Conservation (phyloP, 169 alveolate genomes). For the Nephromyces sp. region DNA sequence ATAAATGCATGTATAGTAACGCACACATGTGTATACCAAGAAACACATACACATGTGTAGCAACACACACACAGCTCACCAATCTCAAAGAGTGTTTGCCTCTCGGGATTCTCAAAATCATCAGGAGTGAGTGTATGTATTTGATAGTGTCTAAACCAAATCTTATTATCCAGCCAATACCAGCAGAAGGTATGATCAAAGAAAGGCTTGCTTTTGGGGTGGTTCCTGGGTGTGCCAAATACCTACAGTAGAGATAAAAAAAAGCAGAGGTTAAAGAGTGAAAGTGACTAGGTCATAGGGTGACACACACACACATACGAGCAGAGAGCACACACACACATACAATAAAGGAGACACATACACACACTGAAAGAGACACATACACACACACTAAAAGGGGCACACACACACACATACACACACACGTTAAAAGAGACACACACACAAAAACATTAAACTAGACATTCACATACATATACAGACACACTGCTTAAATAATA, state of each 20-base stretch:
- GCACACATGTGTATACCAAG: neutral
- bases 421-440: too few relatives aligned
- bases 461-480: too few relatives aligned
- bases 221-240: slow-evolving; percentile 85
- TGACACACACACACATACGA: too few relatives aligned
- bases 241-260: too few relatives aligned
- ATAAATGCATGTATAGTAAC: neutral
- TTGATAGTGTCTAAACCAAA: slow-evolving; percentile 81
- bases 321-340: too few relatives aligned
- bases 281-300: too few relatives aligned
- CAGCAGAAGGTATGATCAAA: slow-evolving; percentile 83
- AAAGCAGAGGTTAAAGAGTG: too few relatives aligned
- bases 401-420: too few relatives aligned
- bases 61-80: slow-evolving; percentile 8
- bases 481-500: too few relatives aligned
- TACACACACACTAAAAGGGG: neutral
- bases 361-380: neutral
- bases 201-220: slow-evolving; percentile 90
- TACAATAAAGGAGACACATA: neutral
- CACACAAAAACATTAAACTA: too few relatives aligned
- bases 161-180: slow-evolving; percentile 59
- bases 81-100: slow-evolving; percentile 57
- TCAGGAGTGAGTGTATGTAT: neutral
- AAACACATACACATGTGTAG: neutral
- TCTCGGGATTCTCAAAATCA: slow-evolving; percentile 40